These are phyloP conservation scores for Pestalotiopsis sp. DNA, from an alignment of 2,329 filamentous ascomycete species.

Conservation along the genomic window DNA sequence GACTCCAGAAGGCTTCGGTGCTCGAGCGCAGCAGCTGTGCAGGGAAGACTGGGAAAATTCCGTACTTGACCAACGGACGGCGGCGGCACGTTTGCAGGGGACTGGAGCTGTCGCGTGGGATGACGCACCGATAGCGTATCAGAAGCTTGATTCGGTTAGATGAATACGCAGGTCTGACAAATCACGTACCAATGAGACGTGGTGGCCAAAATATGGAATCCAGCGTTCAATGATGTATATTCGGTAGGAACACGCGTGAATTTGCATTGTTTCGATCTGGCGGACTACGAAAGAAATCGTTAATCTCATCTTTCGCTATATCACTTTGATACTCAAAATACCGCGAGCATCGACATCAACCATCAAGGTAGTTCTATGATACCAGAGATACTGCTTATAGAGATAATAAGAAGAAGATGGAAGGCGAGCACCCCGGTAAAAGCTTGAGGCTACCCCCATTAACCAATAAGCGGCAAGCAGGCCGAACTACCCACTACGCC, in stretches of 20 bases:
- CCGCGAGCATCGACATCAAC: not conserved
- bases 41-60: slow-evolving; percentile 5
- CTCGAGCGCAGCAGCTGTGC: not conserved
- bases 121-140: slow-evolving; percentile 12
- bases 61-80: not conserved
- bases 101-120: slow-evolving; percentile 2
- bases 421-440: not conserved
- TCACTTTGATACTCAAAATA: no score
- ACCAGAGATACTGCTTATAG: not conserved
- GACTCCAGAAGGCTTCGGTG: not conserved
- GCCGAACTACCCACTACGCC: not conserved
- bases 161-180: slow-evolving; percentile 1
- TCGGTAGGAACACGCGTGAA: no score
- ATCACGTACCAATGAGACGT: not conserved
- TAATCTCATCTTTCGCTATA: no score
- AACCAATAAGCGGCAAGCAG: not conserved
- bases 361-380: not conserved
- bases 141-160: not conserved
- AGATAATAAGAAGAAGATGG: not conserved
- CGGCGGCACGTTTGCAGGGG: not conserved
- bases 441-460: not conserved
- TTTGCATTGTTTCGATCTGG: no score
- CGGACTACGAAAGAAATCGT: no score
- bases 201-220: not conserved
- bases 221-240: not conserved